Percentiles rank a stretch among this genome's conserved stretches.
phyloP scores from a whole-genome alignment of 371 early-diverging fungal species.

The Rhizopus delemar region DNA sequence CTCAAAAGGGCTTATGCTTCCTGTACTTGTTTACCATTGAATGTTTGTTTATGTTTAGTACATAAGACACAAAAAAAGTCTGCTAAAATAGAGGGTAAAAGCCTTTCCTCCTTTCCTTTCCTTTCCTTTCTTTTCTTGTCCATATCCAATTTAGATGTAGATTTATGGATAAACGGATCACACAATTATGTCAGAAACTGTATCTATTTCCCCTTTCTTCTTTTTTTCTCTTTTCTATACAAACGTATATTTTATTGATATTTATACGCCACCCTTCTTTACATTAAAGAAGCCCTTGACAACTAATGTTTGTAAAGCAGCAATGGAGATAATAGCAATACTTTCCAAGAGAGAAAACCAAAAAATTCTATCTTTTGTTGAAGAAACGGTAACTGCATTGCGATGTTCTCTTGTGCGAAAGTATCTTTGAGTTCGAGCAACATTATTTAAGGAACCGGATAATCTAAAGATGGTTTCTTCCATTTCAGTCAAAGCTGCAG shows the following conservation, averaged over 20 bases:
- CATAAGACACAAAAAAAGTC: too few species aligned
- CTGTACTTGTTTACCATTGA: too few species aligned
- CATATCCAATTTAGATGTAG: too few species aligned
- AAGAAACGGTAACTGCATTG: constrained; percentile 80
- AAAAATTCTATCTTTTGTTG: constrained; percentile 79
- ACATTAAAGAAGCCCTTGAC: constrained; percentile 73
- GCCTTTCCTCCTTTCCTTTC: too few species aligned
- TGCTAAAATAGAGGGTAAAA: too few species aligned
- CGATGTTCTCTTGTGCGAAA: constrained; percentile 86
- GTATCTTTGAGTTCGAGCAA: constrained; percentile 78
- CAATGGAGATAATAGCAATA: constrained; percentile 73
- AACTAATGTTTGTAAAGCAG: constrained; percentile 83
- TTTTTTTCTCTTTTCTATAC: neutral
- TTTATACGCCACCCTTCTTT: constrained; percentile 61
- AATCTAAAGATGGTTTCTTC: constrained; percentile 64
- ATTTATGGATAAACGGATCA: too few species aligned
- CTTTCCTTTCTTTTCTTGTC: too few species aligned
- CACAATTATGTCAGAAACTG: neutral
- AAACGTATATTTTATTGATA: neutral
- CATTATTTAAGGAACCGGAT: constrained; percentile 55
- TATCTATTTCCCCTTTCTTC: neutral
- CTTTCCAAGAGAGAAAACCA: constrained; percentile 84
- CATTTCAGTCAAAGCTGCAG: constrained; percentile 58
- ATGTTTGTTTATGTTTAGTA: too few species aligned
- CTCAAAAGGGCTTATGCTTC: too few species aligned